A percentile compares a stretch with the other conserved stretches of the same genome.
These are phyloP conservation scores for Mycosphaerella sp. DNA, from an alignment of 2,329 filamentous ascomycete genomes.

Conservation along the genomic window DNA sequence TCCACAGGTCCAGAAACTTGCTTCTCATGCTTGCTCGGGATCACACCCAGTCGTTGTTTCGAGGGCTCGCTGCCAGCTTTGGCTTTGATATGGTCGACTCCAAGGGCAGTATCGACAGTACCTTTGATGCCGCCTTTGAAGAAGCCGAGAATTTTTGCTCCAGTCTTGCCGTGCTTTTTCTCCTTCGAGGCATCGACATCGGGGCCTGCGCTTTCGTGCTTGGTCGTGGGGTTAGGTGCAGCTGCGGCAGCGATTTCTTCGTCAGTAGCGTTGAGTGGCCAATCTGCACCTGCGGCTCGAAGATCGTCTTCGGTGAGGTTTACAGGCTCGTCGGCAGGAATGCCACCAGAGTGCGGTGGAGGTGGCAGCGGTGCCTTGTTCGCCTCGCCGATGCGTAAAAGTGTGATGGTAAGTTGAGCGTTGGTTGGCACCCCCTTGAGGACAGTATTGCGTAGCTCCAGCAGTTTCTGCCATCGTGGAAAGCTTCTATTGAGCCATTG, in stretches of 20 bases:
- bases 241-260: constrained; percentile 62
- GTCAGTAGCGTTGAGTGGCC: constrained; percentile 55
- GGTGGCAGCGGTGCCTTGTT: constrained; percentile 72
- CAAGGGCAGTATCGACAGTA: constrained; percentile 64
- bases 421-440: constrained; percentile 81
- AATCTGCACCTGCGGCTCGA: constrained; percentile 47
- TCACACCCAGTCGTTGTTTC: constrained; percentile 64
- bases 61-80: constrained; percentile 56
- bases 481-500: constrained; percentile 54
- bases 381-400: constrained; percentile 73
- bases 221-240: constrained; percentile 41
- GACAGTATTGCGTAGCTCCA: constrained; percentile 68
- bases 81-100: constrained; percentile 65
- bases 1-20: constrained; percentile 60
- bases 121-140: constrained; percentile 66
- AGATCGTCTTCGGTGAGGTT: constrained; percentile 48
- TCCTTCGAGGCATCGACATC: constrained; percentile 48
- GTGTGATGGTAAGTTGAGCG: constrained; percentile 72
- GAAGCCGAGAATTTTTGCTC: constrained; percentile 53
- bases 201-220: constrained; percentile 47
- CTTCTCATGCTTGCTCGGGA: constrained; percentile 45
- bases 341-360: constrained; percentile 42
- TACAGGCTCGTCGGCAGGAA: constrained; percentile 46
- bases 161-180: constrained; percentile 45
- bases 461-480: constrained; percentile 68